Conservation (phyloP, 106 monocot species). For the Allium fistulosum region DNA sequence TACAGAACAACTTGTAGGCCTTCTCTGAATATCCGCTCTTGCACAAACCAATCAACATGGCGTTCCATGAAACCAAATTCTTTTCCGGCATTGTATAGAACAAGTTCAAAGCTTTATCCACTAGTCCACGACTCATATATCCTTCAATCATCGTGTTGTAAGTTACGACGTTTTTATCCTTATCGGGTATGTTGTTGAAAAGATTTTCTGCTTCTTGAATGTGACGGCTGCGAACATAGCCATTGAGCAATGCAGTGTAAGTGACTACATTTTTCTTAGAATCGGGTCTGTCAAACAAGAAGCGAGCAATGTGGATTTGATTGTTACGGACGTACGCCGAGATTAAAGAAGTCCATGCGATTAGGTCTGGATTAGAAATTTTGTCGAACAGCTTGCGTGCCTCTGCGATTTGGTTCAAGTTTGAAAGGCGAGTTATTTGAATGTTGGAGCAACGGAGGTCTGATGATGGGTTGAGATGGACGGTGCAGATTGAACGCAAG, state of each 20-base stretch:
- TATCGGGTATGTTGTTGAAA: conserved; percentile 40
- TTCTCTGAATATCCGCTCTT: conserved; percentile 19
- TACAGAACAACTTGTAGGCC: conserved; percentile 21
- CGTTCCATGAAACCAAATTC: conserved; percentile 52
- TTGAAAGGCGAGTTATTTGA: conserved; percentile 33
- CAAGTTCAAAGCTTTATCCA: conserved; percentile 19
- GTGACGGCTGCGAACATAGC: conserved; percentile 17
- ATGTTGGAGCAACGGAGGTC: conserved; percentile 20
- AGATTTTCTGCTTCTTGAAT: conserved; percentile 38
- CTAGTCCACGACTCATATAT: conserved; percentile 14
- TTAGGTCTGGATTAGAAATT: conserved; percentile 37
- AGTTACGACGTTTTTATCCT: conserved; percentile 35
- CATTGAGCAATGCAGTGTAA: conserved; percentile 66
- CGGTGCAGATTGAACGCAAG: neutral
- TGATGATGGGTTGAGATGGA: conserved; percentile 2
- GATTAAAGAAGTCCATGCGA: conserved; percentile 57
- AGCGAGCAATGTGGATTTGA: conserved; percentile 40
- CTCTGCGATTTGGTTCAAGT: conserved; percentile 23
- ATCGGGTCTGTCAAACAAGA: conserved; percentile 42
- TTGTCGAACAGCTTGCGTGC: conserved; percentile 56
- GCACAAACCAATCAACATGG: conserved; percentile 32
- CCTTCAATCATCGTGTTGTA: conserved; percentile 54
- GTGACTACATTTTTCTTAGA: conserved; percentile 52
- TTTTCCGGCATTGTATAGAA: conserved; percentile 39
- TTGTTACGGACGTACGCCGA: conserved; percentile 42